Evolutionary conservation across 116 monocot species (phyloP).

Genomic region (Posidonia oceanica): DNA sequence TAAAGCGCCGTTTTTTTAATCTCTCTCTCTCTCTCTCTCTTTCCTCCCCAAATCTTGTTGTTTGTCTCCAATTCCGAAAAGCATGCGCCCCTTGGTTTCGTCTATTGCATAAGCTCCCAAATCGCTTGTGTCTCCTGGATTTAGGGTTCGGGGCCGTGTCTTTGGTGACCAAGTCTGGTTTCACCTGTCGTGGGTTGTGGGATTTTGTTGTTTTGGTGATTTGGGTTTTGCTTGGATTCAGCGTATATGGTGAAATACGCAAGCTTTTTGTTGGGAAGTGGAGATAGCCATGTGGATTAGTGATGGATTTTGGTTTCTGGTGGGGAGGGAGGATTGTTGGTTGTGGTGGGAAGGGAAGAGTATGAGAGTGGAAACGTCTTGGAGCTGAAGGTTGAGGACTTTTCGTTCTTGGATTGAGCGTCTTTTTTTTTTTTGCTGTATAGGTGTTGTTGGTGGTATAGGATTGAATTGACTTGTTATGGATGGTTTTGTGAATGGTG

Average conservation of each 20-base stretch:
- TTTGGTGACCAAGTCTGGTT: neutral
- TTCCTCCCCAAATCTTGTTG: too few relatives aligned
- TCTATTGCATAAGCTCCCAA: neutral
- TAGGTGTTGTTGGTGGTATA: neutral
- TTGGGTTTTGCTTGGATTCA: neutral
- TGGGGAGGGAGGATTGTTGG: neutral
- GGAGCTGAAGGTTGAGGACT: too few relatives aligned
- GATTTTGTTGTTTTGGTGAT: neutral
- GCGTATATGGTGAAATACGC: neutral
- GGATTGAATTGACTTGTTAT: conserved; percentile 6
- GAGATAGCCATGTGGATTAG: neutral
- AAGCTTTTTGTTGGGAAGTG: neutral
- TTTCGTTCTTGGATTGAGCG: neutral
- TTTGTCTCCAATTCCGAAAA: neutral
- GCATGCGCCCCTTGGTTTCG: neutral
- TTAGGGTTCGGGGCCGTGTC: neutral
- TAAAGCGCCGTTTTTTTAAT: too few relatives aligned
- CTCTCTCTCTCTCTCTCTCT: too few relatives aligned
- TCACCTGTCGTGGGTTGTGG: neutral
- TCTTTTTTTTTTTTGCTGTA: neutral
- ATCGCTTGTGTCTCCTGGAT: neutral
- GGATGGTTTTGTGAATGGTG: conserved; percentile 34
- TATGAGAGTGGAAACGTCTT: too few relatives aligned
- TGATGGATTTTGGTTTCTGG: neutral
- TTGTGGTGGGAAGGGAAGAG: too few relatives aligned